Percentiles rank a stretch among this genome's conserved stretches.
Conservation (phyloP, 305 asterid genomes). For the Fraxinus angustifolia region DNA sequence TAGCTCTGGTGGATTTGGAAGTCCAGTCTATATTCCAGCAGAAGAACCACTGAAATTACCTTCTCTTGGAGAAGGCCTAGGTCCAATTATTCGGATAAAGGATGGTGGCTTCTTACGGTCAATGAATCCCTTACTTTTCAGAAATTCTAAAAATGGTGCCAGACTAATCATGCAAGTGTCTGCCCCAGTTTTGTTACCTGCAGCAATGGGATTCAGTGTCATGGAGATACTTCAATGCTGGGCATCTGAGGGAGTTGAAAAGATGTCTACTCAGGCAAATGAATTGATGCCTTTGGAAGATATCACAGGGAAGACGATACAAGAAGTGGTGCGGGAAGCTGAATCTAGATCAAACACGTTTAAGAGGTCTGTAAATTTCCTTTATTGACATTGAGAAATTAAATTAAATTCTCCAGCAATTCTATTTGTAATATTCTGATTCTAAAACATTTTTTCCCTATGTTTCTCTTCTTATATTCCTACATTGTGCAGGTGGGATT, state of each 20-base stretch:
- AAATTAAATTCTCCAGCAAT: constrained; percentile 1
- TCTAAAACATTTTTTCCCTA: constrained; percentile 2
- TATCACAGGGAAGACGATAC: constrained; percentile 67
- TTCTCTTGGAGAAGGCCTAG: constrained; percentile 60
- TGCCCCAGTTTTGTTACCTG: constrained; percentile 65
- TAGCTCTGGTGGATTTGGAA: constrained; percentile 76
- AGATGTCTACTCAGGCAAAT: constrained; percentile 50
- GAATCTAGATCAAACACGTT: constrained; percentile 27
- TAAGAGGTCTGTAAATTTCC: constrained; percentile 49
- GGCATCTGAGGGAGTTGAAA: constrained; percentile 68
- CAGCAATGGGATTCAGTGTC: constrained; percentile 49
- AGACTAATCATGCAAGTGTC: constrained; percentile 71
- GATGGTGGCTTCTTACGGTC: constrained; percentile 65
- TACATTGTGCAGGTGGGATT: constrained; percentile 31
- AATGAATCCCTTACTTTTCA: constrained; percentile 64
- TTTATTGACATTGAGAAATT: not conserved
- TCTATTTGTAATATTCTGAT: constrained; percentile 12
- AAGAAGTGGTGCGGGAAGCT: constrained; percentile 47
- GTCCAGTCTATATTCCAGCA: constrained; percentile 63
- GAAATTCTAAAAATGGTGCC: constrained; percentile 60
- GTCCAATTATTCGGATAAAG: constrained; percentile 42
- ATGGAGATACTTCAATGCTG: constrained; percentile 60
- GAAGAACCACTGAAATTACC: constrained; percentile 50
- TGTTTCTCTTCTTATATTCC: constrained; percentile 9
- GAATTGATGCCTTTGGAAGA: constrained; percentile 74